phyloP scores from a whole-genome alignment of 1,284 basidiomycete species.

The Pterulicium gracile region DNA sequence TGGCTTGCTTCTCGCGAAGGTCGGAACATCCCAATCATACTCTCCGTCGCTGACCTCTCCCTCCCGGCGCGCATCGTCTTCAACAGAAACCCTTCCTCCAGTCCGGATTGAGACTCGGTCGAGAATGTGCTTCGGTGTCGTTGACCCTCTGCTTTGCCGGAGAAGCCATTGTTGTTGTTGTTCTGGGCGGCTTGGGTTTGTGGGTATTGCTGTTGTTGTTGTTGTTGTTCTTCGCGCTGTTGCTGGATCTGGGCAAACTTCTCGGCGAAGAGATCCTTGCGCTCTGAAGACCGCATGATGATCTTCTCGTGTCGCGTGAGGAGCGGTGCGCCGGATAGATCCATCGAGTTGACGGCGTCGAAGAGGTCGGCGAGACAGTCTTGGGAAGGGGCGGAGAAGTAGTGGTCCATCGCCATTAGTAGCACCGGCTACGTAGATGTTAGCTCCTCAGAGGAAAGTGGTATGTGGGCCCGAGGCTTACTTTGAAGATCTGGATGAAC shows the following conservation, averaged over 20 bases:
- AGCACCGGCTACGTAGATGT: slow-evolving; percentile 64
- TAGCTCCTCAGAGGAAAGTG: not conserved
- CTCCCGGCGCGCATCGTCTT: slow-evolving; percentile 24
- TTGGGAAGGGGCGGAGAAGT: slow-evolving; percentile 81
- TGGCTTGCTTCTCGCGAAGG: slow-evolving; percentile 16
- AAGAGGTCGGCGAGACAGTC: slow-evolving; percentile 84
- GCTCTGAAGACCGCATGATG: slow-evolving; percentile 81
- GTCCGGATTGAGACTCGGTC: slow-evolving; percentile 50
- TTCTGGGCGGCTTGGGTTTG: slow-evolving; percentile 10
- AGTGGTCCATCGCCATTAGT: slow-evolving; percentile 91
- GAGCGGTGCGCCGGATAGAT: slow-evolving; percentile 70
- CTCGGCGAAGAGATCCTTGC: slow-evolving; percentile 87
- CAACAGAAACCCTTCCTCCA: slow-evolving; percentile 48
- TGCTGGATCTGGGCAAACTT: slow-evolving; percentile 42
- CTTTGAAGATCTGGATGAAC: slow-evolving; percentile 97
- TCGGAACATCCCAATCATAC: slow-evolving; percentile 16
- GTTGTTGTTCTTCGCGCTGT: slow-evolving; percentile 11
- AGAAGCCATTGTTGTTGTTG: slow-evolving; percentile 12
- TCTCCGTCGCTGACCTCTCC: slow-evolving; percentile 15
- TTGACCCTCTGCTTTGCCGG: slow-evolving; percentile 9
- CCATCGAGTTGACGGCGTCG: slow-evolving; percentile 88
- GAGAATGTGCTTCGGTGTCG: slow-evolving; percentile 44
- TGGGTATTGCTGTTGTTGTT: slow-evolving; percentile 12
- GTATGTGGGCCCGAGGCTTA: slow-evolving; percentile 20
- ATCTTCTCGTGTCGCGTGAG: slow-evolving; percentile 79